Percentiles rank a stretch among this genome's conserved stretches.
These are phyloP conservation scores for Arachnomyces sp. DNA, from an alignment of 2,329 filamentous ascomycete species.

Conservation along the genomic window DNA sequence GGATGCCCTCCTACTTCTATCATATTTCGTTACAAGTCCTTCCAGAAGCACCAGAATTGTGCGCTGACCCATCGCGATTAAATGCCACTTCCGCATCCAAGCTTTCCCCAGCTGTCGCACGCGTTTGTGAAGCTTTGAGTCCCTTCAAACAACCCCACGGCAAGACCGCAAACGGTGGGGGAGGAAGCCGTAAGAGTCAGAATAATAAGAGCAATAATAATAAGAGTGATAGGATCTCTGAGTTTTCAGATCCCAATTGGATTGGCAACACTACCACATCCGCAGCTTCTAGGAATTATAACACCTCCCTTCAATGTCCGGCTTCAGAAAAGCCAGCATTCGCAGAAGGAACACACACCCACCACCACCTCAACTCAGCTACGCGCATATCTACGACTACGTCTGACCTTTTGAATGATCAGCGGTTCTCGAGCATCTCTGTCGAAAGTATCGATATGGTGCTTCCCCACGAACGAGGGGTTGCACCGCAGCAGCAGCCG, in stretches of 20 bases:
- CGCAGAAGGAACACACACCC: not conserved
- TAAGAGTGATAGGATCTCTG: no score
- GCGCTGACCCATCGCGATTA: no score
- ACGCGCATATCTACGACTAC: conserved; percentile 13
- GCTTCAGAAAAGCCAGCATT: no score
- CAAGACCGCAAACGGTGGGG: no score
- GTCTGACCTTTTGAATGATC: conserved; percentile 46
- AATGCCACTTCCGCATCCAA: not conserved
- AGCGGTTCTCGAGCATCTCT: conserved; percentile 70
- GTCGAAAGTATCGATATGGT: conserved; percentile 76
- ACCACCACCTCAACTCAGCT: conserved; percentile 34
- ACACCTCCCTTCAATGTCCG: no score
- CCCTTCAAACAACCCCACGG: conserved; percentile 5
- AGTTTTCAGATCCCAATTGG: no score
- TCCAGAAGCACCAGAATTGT: conserved; percentile 19
- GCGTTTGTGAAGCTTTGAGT: conserved; percentile 8
- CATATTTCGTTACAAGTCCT: conserved; percentile 55
- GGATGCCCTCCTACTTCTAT: conserved; percentile 57
- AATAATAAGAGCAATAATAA: no score
- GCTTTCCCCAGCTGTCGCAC: conserved; percentile 1
- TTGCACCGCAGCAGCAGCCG: conserved; percentile 15
- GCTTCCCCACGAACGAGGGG: not conserved
- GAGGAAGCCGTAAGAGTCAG: no score
- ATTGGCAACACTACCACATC: no score
- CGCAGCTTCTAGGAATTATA: no score